Evolutionary conservation across 768 basidiomycete species (phyloP), one percentile per base, ranked within the genome.

Genomic region (Hygrophorus pudorinus): DNA sequence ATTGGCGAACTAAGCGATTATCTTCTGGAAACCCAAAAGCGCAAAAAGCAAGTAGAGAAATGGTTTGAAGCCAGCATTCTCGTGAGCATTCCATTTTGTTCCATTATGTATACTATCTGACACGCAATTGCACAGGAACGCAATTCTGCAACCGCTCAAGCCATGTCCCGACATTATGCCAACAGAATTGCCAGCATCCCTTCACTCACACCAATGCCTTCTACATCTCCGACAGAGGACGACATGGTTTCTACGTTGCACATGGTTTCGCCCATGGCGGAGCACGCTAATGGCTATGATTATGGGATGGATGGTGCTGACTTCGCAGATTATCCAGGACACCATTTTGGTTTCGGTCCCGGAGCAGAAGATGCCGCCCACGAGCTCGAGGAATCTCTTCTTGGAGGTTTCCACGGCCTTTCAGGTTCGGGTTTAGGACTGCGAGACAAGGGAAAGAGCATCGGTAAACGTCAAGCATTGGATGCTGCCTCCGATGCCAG

Each of bases 11-110:
- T 89, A 12, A 67, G 71, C 42, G 76, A 76, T 45, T 90, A 89
- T 53, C 68, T 77, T 42, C 56, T 79, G 24, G 79, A 85, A 54
- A 85, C 83, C 5, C 77, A 81, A 55, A 79, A 78, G 56, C 76
- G 85, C 40, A 76, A 79, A 59, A 76, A 73, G 41, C 80, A 84
- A 50, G 74, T 89, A 4, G 80, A 79, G 47, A 72, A 77, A 38
- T 84, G 76, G 69, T 89, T 87, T 52, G 78, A 84, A 56, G 70
- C 72, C 20, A 80, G 73, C 56, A 64, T 78, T 45, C 63, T 77
- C 54, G 85, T 87, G 55, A 59, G 73, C 60, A 44, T 36, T 20
- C 43, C 17, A 37, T 13, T 11, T 7, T 38, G 36, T 28, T 14
- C 9, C 16, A 13, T 40, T 30, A 5, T 33, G 39, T 41, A 13